Evolutionary conservation across 2,329 filamentous ascomycete species (phyloP), one percentile per base, ranked within the genome.

Genomic region (Claviceps pazoutovae): DNA sequence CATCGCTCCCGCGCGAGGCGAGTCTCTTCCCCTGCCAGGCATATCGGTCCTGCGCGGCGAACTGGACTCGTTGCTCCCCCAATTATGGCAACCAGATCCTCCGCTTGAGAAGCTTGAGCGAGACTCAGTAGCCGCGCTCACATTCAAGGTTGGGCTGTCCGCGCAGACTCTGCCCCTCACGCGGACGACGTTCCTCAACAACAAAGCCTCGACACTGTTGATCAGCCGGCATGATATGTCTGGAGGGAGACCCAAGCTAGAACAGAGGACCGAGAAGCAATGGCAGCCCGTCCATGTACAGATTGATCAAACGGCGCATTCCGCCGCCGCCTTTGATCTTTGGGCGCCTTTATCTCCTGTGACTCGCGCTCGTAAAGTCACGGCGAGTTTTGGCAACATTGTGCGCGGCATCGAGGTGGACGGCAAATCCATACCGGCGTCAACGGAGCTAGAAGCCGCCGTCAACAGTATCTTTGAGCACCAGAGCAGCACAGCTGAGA

Each of bases 101-200:
- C 61, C 61, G 19, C 60, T 54, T 49, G 56, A 60, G 5, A 56
- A 49, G 16, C 58, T 62, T n/a, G 62, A 67, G 30, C 54, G 57
- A 5, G 69, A 72, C 19, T 60, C 59, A 14, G 65, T 68, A 2
- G 64, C 72, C 8, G 69, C 68, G 16, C 58, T 79, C 6, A 69
- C 67, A 0, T 68, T 76, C 48, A 55, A 65, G 17, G 60, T 73
- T 16, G 68, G 67, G 7, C 59, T 55, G 44, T 60, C 62, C 11
- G 62, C 66, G 3, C 64, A 76, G 51, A 79, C 74, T 5, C 53
- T 90, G 2, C 86, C 86, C 2, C 69, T 93, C 26, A 83, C 87
- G 42, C 87, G 88, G 60, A 94, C 88, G 0, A 69, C 88, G 6
- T 93, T 93, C 61, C 78, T 82, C 41, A 91, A 83, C 54, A 84